Evolutionary conservation across 2,329 filamentous ascomycete species (phyloP).

Genomic region (Aspergillus calidoustus): DNA sequence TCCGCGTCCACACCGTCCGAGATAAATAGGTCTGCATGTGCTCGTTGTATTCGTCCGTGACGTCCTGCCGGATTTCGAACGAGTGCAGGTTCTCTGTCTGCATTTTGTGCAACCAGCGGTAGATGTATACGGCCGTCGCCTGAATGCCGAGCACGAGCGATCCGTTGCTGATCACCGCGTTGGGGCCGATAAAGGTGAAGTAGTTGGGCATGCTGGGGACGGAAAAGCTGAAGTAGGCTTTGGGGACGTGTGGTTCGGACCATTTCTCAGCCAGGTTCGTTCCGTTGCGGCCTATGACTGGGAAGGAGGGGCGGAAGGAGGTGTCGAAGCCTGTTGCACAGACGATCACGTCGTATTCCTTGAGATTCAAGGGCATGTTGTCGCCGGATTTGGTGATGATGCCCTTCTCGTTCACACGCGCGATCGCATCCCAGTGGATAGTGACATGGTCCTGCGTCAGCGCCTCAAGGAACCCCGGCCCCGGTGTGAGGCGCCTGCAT

Average conservation of each 20-base stretch:
- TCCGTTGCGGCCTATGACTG: background rate
- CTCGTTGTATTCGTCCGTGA: constrained; percentile 23
- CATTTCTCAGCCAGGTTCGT: constrained; percentile 21
- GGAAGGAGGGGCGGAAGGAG: background rate
- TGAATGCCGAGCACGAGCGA: constrained; percentile 18
- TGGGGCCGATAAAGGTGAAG: constrained; percentile 30
- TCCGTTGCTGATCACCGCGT: constrained; percentile 24
- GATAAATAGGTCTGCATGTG: constrained; percentile 27
- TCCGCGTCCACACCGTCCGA: constrained; percentile 27
- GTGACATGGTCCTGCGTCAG: constrained; percentile 29
- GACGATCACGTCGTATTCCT: constrained; percentile 33
- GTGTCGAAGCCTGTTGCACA: background rate
- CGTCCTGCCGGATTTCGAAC: constrained; percentile 15
- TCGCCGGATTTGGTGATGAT: constrained; percentile 20
- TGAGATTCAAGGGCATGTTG: background rate
- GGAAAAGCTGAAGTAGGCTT: constrained; percentile 27
- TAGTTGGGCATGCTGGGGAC: constrained; percentile 32
- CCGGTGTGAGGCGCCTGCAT: constrained; percentile 31
- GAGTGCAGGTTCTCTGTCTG: constrained; percentile 6
- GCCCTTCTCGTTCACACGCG: constrained; percentile 24
- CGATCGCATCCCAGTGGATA: constrained; percentile 26
- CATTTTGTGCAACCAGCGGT: constrained; percentile 31
- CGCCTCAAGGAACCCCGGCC: constrained; percentile 31
- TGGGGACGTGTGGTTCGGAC: constrained; percentile 14
- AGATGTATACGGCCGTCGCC: constrained; percentile 26